phyloP scores from a whole-genome alignment of 768 basidiomycete genomes.

The Rhodotorula sphaerocarpa region DNA sequence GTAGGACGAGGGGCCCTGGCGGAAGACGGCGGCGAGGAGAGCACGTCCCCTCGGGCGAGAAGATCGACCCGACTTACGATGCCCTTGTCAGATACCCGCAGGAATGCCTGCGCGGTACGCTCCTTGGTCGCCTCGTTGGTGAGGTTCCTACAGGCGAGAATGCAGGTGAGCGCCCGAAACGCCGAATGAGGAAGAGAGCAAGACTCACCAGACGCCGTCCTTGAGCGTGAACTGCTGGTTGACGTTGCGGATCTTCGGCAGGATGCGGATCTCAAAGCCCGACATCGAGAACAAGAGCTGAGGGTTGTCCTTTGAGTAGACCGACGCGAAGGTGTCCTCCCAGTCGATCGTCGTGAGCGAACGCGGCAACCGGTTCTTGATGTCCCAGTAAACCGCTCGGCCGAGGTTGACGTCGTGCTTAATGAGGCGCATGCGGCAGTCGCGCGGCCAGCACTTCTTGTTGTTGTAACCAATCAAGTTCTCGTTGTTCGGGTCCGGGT shows the following conservation, averaged over 20 bases:
- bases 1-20: too few species aligned
- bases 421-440: constrained; percentile 97
- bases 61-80: background rate
- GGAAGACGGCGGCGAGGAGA: background rate
- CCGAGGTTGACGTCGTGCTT: constrained; percentile 99
- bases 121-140: constrained; percentile 97
- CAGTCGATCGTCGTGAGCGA: constrained; percentile 97
- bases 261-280: constrained; percentile 95
- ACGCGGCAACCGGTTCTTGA: constrained; percentile 89
- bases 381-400: constrained; percentile 97
- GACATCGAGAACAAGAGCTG: constrained; percentile 97
- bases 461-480: constrained; percentile 94
- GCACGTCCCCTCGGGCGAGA: background rate
- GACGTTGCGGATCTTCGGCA: constrained; percentile 91
- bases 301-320: constrained; percentile 90
- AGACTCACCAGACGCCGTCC: constrained; percentile 6
- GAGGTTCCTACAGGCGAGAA: constrained; percentile 50
- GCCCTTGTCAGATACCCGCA: constrained; percentile 74
- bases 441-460: constrained; percentile 97
- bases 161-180: constrained; percentile 28
- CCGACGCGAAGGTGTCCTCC: constrained; percentile 65
- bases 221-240: constrained; percentile 78
- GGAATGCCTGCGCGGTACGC: constrained; percentile 92
- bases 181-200: background rate
- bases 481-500: constrained; percentile 74